Base-by-base conservation (phyloP, 768 basidiomycete genomes). In the Scleroderma bovista region DNA sequence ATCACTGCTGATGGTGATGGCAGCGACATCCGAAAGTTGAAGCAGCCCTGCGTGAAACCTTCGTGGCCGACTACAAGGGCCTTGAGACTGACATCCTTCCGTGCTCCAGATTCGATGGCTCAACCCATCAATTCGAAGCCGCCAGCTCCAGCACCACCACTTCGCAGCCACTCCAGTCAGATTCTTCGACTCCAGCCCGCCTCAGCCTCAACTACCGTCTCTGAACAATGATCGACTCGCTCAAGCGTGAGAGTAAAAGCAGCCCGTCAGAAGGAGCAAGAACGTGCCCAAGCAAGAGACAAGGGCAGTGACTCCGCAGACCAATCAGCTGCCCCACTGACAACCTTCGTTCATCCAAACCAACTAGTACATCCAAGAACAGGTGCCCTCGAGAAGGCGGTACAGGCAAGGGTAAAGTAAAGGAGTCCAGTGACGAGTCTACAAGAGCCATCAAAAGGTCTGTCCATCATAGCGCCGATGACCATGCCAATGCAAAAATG, bases 201-300 rank as follows among this genome's bases (percentile, higher is more conserved):
- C 54, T 63, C 67, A 46, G 54, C 46, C 61, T 59, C 62, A 48
- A 57, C 59, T 48, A 60, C 76, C 51, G 63, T 71, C 57, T 61
- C 74, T 60, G 78, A 81, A 70, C 70, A 70, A 64, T 80, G 77
- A 68, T 72, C 77, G 55, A 71, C 83, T 61, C 83, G 88, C 65
- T 84, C 80, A 37, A 88, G 86, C 67, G 81, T 84, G 59, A 78
- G 86, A 74, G 83, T 83, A 47, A 86, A 82, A 69, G 81, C 81
- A 57, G 84, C 83, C 54, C 86, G 79, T 64, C 76, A 83, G 69
- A 86, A 83, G 72, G 78, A 79, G 56, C 72, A 67, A 60, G 73
- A 74, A 55, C 77, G 81, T 60, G 70, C 72, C 57, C 78, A 78
- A 64, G 71, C 69, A 55, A 78, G 72, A 65, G 73, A 70, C 57